Percentiles rank a stretch among this genome's conserved stretches.
These are phyloP conservation scores for Hypoxylon sp. DNA, from an alignment of 2,329 filamentous ascomycete genomes.

Conservation along the genomic window DNA sequence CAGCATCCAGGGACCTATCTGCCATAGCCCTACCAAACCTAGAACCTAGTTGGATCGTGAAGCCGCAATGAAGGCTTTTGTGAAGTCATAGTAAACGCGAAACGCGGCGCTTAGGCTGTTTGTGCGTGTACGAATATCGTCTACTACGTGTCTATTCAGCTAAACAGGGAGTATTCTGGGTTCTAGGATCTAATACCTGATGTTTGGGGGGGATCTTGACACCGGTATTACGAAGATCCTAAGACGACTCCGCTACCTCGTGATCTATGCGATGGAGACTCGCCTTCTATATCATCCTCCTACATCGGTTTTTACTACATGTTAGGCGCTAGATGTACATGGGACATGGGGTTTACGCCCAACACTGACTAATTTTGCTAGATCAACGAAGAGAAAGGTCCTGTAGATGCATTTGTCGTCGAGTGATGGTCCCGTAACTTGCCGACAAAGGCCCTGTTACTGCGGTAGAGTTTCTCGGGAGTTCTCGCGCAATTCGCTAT, in stretches of 20 bases:
- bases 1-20: conserved; percentile 5
- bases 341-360: conserved; percentile 25
- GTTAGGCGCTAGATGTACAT: conserved; percentile 18
- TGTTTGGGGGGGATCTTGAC: neutral
- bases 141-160: conserved; percentile 20
- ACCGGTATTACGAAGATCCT: conserved; percentile 3
- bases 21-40: conserved; percentile 13
- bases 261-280: conserved; percentile 8
- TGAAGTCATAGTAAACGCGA: no score
- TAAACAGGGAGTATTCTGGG: neutral
- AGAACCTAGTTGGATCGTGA: conserved; percentile 6
- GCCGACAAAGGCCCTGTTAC: conserved; percentile 17
- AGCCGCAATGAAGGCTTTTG: no score
- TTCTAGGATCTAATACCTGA: neutral
- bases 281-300: conserved; percentile 8
- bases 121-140: conserved; percentile 13
- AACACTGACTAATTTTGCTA: conserved; percentile 21
- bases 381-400: conserved; percentile 11
- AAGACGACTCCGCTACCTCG: neutral
- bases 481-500: no score
- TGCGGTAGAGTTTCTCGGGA: conserved; percentile 3
- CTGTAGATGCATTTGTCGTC: conserved; percentile 5
- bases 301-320: no score
- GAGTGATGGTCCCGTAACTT: conserved; percentile 9
- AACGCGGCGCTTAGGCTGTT: conserved; percentile 22